Evolutionary conservation across 352 stramenopile species (phyloP), one percentile per base, ranked within the genome.

Genomic region (Pythium scleroteichum): DNA sequence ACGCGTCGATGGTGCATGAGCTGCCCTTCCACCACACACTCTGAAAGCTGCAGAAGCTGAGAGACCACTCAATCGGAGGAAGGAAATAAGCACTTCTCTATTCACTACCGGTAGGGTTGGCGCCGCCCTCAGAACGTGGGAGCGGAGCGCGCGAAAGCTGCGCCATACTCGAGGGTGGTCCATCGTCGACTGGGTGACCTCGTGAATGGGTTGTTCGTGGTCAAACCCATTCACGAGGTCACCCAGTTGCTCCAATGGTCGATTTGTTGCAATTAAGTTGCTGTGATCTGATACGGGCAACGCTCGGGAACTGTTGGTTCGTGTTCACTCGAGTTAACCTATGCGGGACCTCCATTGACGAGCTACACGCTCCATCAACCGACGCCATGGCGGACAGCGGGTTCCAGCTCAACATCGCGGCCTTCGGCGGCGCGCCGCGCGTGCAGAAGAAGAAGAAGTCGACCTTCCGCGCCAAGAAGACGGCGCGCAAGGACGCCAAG

Each of bases 331-430:
- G 33, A 39, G 60, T 67, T 67, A 67, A 67, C 60, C 27, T 67
- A 62, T 42, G n/a, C 49, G 52, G 42, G 29, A 50, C 52, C 23
- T 27, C 2, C 41, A 29, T 66, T 60, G 50, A 57, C 51, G 51
- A 17, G 54, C 54, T 51, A 38, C 48, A 20, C 5, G 38, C 38
- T 47, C 39, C 53, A 52, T 23, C 38, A 64, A 56, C 12, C 26
- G 38, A 58, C 57, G 19, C 32, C 20, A 71, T 63, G 50, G 41
- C 32, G 78, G 79, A 84, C 48, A 73, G 64, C 66, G 74, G 72
- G 62, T 93, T 93, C 68, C 83, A 82, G 71, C 78, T 94, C 52
- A 92, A 94, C 61, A 92, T 94, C 59, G 74, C 81, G 55, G 69
- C 82, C 24, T 86, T 79, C 13, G 69, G 69, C 32, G 67, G 68